Evolutionary conservation across 768 basidiomycete species (phyloP), one percentile per base, ranked within the genome.

Genomic region (Gelatoporia subvermispora): DNA sequence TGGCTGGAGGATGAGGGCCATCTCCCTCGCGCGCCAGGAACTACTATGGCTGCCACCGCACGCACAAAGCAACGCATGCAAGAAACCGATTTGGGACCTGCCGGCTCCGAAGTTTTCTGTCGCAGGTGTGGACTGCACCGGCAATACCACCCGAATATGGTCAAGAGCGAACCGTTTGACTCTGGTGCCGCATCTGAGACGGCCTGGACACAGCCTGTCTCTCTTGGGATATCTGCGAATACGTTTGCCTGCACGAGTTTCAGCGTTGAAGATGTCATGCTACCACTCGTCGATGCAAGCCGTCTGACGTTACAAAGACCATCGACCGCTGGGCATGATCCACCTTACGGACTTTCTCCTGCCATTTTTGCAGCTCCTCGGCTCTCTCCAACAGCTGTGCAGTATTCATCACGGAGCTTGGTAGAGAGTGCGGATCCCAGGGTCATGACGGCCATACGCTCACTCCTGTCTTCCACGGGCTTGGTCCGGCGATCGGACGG

Each of bases 1-100:
- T 77, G 72, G 68, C 60, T 77, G 17, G 71, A 72, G 49, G 72
- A 73, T 17, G 59, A 68, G 54, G 65, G 66, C 15, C 61, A 62
- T 25, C 73, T 72, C 52, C 64, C 67, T 18, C 69, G 73, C 37
- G 10, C 23, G 38, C 16, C 35, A 8, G 28, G 36, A 15, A 28
- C 28, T 28, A 13, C 18, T 35, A 21, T 23, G 35, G 20, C 5
- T n/a, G 37, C 9, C 25, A 23, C 11, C 35, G 24, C 15, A 44
- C 17, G 44, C 46, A 43, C 41, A 51, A 54, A 50, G 41, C 43
- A 11, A 34, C 44, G 15, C 23, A 13, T 15, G 10, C 21, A 45
- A 36, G 34, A 20, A 41, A 35, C 38, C 44, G 39, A 38, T 40
- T 22, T 16, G 22, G 35, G 9, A 35, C 45, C 48, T 22, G 45